Base-by-base conservation (phyloP, 2,329 filamentous ascomycete species). In the Aspergillus transmontanensis region DNA sequence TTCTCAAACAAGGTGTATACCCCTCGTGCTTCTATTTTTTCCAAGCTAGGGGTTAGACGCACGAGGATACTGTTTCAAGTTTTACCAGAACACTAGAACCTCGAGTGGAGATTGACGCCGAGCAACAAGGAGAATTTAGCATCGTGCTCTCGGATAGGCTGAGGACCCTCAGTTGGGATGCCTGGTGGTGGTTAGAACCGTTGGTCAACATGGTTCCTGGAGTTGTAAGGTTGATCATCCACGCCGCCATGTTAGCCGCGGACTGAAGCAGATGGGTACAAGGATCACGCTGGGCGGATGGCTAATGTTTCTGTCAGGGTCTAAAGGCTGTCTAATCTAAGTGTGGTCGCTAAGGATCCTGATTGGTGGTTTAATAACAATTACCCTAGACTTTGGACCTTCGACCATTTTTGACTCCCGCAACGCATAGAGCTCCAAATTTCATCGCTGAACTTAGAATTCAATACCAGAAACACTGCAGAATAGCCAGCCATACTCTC, bases 21-120 rank as follows among this genome's bases (percentile, higher is more conserved):
- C 58, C 54, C 39, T 30, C 36, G 48, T 65, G 63, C 54, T 65
- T 65, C 63, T 65, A 65, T 63, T 65, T 65, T 65, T 65, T 63
- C 45, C 55, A 58, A 56, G 30, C 28, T 36, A 48, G 41, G 46
- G 55, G 54, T 53, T 55, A 26, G 30, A 23, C 34, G n/a, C 16
- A 63, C 43, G 59, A 58, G 55, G 59, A 51, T 56, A 50, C 59
- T 59, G 62, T 64, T 64, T 61, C 62, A 59, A 55, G 51, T 58
- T 39, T 43, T 32, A 28, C 34, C n/a, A 32, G 50, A 63, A 43
- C 32, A 63, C 53, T 51, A 55, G 53, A 65, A 59, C 41, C 55
- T 61, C 21, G 50, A 65, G 64, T 65, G 64, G 64, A 45, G 64
- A 58, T 54, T 32, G 50, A 57, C 32, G 58, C 28, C 58, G 55